Percentiles rank a stretch among this genome's conserved stretches.
Conservation (phyloP, 2,329 filamentous ascomycete species). For the Botrytis byssoidea region DNA sequence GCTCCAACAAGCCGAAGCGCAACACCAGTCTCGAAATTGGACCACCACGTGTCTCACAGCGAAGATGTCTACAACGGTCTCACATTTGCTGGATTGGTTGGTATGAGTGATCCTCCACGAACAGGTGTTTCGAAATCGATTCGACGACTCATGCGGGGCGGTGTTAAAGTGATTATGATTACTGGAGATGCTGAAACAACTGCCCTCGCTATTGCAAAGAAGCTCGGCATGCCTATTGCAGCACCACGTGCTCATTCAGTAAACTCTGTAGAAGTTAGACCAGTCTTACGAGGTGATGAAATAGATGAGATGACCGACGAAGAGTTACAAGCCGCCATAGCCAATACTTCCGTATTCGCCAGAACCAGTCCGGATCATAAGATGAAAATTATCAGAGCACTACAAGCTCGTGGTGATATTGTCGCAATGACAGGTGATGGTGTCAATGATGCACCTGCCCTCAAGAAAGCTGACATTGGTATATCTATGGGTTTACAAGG, state of each 20-base stretch:
- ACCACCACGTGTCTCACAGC: slow-evolving; percentile 42
- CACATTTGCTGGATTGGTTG: slow-evolving; percentile 87
- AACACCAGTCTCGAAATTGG: slow-evolving; percentile 46
- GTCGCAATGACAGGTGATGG: slow-evolving; percentile 99
- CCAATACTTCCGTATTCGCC: slow-evolving; percentile 89
- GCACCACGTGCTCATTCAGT: slow-evolving; percentile 50
- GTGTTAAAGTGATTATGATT: slow-evolving; percentile 98
- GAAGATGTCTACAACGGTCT: slow-evolving; percentile 81
- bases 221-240: slow-evolving; percentile 87
- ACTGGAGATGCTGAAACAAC: slow-evolving; percentile 96
- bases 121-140: slow-evolving; percentile 90
- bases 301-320: slow-evolving; percentile 88
- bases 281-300: slow-evolving; percentile 84
- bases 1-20: slow-evolving; percentile 46
- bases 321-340: slow-evolving; percentile 80
- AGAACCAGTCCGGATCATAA: slow-evolving; percentile 97
- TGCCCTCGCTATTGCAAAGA: slow-evolving; percentile 87
- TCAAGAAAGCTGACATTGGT: slow-evolving; percentile 97
- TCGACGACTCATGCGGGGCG: slow-evolving; percentile 83
- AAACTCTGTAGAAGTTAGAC: slow-evolving; percentile 59
- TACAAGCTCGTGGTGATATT: slow-evolving; percentile 91
- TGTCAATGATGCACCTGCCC: slow-evolving; percentile 92
- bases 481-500: slow-evolving; percentile 95
- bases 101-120: slow-evolving; percentile 95
- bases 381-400: slow-evolving; percentile 89